Conservation (phyloP, 306 rosid genomes). For the Gillenia trifoliata region DNA sequence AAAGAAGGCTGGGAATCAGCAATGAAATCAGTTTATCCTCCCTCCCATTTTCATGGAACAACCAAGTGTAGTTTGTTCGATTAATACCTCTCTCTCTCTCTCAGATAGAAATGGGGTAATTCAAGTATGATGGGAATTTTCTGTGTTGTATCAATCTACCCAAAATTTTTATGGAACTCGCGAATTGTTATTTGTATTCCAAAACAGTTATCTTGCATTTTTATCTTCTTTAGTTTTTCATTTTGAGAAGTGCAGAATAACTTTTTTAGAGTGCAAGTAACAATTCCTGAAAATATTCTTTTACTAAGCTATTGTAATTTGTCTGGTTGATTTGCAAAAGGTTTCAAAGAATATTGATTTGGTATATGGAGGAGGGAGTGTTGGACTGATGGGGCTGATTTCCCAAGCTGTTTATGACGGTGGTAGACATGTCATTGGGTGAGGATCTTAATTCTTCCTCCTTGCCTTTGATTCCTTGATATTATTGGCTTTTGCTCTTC, state of each 20-base stretch:
- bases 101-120: background rate
- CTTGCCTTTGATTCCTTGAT: background rate
- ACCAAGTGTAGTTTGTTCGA: background rate
- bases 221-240: too few relatives aligned
- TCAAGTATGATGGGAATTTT: background rate
- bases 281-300: background rate
- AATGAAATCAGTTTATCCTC: background rate
- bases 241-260: too few relatives aligned
- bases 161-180: too few relatives aligned
- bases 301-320: background rate
- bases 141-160: background rate
- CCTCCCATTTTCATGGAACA: background rate
- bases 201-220: background rate
- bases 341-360: conserved; percentile 87
- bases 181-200: background rate
- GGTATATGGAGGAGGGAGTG: conserved; percentile 98
- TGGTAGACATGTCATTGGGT: conserved; percentile 96
- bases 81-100: background rate
- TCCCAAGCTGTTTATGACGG: conserved; percentile 91
- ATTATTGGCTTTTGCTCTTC: background rate
- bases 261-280: background rate
- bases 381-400: conserved; percentile 93
- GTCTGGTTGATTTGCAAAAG: conserved; percentile 32
- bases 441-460: conserved; percentile 8
- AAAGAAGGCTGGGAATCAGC: background rate